Conservation (phyloP, 352 stramenopile species). For the Thraustochytrium sp. region DNA sequence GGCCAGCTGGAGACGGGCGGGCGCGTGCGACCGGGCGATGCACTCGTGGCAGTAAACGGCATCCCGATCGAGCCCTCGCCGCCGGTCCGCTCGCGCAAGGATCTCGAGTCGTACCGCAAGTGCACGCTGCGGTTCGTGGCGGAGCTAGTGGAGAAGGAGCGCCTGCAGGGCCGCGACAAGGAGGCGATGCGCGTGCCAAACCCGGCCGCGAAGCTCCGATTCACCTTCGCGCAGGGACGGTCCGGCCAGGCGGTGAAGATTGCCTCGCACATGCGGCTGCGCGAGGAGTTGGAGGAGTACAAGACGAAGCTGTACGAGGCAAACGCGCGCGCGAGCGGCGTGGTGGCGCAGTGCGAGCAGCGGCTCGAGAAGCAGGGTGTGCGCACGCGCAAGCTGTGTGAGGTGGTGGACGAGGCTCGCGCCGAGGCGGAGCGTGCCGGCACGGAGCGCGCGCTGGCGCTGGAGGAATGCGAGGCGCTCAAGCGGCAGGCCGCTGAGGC, state of each 20-base stretch:
- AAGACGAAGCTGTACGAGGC: constrained; percentile 24
- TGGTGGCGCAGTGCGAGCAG: constrained; percentile 26
- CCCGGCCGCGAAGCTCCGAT: background rate
- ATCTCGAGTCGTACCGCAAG: background rate
- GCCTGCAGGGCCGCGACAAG: background rate
- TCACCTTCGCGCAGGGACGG: background rate
- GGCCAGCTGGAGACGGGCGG: background rate
- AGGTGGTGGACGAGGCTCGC: background rate
- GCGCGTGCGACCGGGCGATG: background rate
- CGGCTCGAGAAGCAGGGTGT: background rate
- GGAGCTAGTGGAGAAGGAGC: background rate
- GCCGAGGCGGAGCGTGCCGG: background rate
- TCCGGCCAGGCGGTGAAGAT: background rate
- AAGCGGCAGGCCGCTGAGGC: background rate
- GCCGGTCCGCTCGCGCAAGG: background rate
- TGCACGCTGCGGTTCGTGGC: constrained; percentile 10
- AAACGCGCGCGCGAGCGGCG: background rate
- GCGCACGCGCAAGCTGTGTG: background rate
- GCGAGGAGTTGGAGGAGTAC: background rate
- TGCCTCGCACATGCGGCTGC: background rate
- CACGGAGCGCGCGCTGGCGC: background rate
- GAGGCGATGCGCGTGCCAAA: background rate
- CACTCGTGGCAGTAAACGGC: constrained; percentile 27
- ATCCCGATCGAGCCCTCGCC: background rate
- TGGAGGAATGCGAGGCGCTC: background rate